A percentile compares a stretch with the other conserved stretches of the same genome.
Conservation (phyloP, 2,329 filamentous ascomycete species). For the Fusarium pilosicola region DNA sequence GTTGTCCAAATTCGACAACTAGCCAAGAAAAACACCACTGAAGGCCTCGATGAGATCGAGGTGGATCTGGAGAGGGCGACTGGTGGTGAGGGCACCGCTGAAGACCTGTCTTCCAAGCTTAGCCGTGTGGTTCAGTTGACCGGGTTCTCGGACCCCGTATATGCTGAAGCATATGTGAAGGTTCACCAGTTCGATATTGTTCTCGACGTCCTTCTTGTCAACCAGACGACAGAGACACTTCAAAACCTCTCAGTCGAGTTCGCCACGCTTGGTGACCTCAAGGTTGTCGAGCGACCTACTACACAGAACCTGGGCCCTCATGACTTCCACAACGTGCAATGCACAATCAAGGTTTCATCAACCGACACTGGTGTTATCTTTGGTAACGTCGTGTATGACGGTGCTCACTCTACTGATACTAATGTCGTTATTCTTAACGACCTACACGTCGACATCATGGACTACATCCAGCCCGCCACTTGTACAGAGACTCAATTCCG, state of each 20-base stretch:
- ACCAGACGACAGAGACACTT: constrained; percentile 95
- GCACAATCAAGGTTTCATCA: constrained; percentile 97
- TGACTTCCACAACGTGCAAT: constrained; percentile 98
- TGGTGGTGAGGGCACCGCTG: constrained; percentile 83
- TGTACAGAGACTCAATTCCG: constrained; percentile 99
- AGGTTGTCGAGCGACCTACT: constrained; percentile 95
- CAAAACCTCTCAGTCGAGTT: constrained; percentile 98
- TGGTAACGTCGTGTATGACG: constrained; percentile 97
- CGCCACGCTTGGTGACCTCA: constrained; percentile 96
- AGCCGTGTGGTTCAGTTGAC: constrained; percentile 97
- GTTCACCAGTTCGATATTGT: constrained; percentile 99
- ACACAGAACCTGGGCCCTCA: constrained; percentile 96
- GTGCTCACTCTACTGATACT: constrained; percentile 88
- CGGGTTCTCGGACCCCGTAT: constrained; percentile 97
- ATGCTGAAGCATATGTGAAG: constrained; percentile 98
- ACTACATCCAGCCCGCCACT: constrained; percentile 97
- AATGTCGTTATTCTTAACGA: constrained; percentile 99
- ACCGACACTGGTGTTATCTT: constrained; percentile 99
- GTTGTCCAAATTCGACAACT: constrained; percentile 93
- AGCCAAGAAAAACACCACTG: constrained; percentile 86
- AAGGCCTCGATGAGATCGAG: constrained; percentile 86
- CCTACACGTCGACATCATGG: constrained; percentile 99
- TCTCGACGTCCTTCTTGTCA: constrained; percentile 93
- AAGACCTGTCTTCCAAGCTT: constrained; percentile 92
- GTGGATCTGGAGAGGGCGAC: constrained; percentile 93